Base-by-base conservation (phyloP, 805 yeast species). In the Saccharomycopsis sp. region DNA sequence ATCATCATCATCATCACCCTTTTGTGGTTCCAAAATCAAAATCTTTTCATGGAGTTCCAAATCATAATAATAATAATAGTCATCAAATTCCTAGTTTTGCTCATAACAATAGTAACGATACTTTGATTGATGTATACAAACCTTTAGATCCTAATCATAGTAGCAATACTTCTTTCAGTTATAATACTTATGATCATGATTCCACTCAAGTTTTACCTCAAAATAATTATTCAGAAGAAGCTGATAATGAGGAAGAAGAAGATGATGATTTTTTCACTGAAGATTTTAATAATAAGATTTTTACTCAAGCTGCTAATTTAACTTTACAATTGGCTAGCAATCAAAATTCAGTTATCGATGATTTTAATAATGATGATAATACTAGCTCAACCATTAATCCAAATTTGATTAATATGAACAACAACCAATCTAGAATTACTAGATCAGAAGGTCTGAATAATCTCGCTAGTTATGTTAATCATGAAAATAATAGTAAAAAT, bases 221-320 rank as follows among this genome's bases (percentile, higher is more conserved):
- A 23, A 23, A 23, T 23, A n/a, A n/a, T n/a, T n/a, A n/a, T n/a
- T n/a, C n/a, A n/a, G n/a, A n/a, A n/a, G n/a, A 25, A 21, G n/a
- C n/a, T n/a, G n/a, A n/a, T n/a, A n/a, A n/a, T n/a, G n/a, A n/a
- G n/a, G n/a, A n/a, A n/a, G 32, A 10, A n/a, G 36, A 6, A 8
- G 12, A n/a, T n/a, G 23, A 8, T 17, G 12, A 23, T 15, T 9
- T 8, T 5, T 14, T 31, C 21, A 31, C 25, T 27, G 27, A 27
- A 9, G 25, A 36, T 10, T 39, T 36, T 19, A 46, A 40, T 26
- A 34, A 21, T 20, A 45, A 44, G 12, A 40, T 41, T 5, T 46
- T 46, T 19, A 28, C 44, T 8, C 40, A 44, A 21, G 49, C 49
- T n/a, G 49, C 49, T 15, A 48, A 46, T 36, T 20, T 46, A 21